These are phyloP conservation scores for Sphenostylis stenocarpa DNA, from an alignment of 306 rosid species.

Conservation along the genomic window DNA sequence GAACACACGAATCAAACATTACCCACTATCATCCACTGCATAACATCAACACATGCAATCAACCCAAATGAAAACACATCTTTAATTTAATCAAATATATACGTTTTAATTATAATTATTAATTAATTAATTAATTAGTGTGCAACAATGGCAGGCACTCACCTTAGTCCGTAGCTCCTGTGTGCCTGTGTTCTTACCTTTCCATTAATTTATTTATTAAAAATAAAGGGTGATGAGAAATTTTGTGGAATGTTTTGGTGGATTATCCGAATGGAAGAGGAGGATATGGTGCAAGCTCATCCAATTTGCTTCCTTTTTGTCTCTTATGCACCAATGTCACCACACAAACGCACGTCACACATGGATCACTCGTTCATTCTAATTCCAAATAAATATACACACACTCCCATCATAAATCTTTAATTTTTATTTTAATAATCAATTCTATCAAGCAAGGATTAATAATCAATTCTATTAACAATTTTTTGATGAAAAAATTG, in stretches of 20 bases:
- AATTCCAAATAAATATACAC: background rate
- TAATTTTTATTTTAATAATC: too few species aligned
- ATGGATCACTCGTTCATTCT: constrained; percentile 32
- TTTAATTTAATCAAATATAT: too few species aligned
- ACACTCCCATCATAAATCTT: too few species aligned
- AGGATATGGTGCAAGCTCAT: constrained; percentile 53
- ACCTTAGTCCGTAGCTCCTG: constrained; percentile 23
- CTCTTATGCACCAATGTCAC: constrained; percentile 3
- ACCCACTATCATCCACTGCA: constrained; percentile 20
- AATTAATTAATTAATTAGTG: background rate
- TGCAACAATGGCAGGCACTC: background rate
- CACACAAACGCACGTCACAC: constrained; percentile 1
- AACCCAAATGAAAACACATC: too few species aligned
- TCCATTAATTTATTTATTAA: background rate
- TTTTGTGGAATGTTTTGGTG: constrained; percentile 25
- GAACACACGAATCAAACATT: constrained; percentile 28
- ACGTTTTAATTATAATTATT: background rate
- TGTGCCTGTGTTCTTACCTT: background rate
- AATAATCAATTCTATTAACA: too few species aligned
- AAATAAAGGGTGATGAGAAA: background rate
- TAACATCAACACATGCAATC: background rate
- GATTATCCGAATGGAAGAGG: constrained; percentile 39
- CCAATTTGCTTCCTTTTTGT: constrained; percentile 30
- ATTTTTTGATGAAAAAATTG: too few species aligned
- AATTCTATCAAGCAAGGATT: too few species aligned